Percentiles rank a stretch among this genome's conserved stretches.
Conservation (phyloP, 352 stramenopile species). For the Phytophthora idaei region DNA sequence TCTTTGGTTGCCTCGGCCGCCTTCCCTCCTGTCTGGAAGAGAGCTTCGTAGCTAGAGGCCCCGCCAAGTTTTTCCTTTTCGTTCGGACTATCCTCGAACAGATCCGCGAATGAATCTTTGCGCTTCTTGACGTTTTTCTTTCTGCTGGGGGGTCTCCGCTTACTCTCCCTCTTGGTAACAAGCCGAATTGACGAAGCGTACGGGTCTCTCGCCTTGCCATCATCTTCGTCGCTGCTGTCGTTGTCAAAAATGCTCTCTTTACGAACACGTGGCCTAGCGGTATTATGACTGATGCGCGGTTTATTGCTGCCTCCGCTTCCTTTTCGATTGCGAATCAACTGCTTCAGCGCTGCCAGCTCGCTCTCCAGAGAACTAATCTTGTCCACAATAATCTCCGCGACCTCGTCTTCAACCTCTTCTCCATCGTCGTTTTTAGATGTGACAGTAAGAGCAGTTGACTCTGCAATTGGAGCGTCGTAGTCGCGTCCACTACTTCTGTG, state of each 20-base stretch:
- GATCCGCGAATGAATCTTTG: slow-evolving; percentile 73
- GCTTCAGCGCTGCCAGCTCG: slow-evolving; percentile 70
- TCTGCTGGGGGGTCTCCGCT: slow-evolving; percentile 23
- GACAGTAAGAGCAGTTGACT: slow-evolving; percentile 1
- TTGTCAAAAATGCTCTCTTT: slow-evolving; percentile 82
- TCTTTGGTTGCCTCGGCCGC: slow-evolving; percentile 19
- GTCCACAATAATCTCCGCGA: slow-evolving; percentile 77
- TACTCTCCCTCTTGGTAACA: slow-evolving; percentile 11
- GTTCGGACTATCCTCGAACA: slow-evolving; percentile 66
- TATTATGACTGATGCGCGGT: slow-evolving; percentile 6
- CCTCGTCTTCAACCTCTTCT: slow-evolving; percentile 41
- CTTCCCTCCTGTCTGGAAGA: slow-evolving; percentile 46
- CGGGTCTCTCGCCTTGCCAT: slow-evolving; percentile 20
- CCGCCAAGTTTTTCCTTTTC: slow-evolving; percentile 32
- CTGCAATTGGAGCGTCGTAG: slow-evolving; percentile 4
- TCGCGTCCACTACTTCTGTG: slow-evolving; percentile 1
- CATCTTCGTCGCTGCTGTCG: slow-evolving; percentile 57
- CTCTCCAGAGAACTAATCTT: slow-evolving; percentile 80
- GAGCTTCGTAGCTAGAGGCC: slow-evolving; percentile 54
- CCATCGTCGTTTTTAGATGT: background rate
- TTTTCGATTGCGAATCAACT: slow-evolving; percentile 66
- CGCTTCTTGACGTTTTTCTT: slow-evolving; percentile 40
- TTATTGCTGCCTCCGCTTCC: slow-evolving; percentile 17
- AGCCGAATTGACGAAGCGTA: slow-evolving; percentile 14
- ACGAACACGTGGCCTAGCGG: slow-evolving; percentile 22